Percentiles rank a stretch among this genome's conserved stretches.
Conservation (phyloP, 805 yeast species). For the Cyberlindnera samutprakarnensis region DNA sequence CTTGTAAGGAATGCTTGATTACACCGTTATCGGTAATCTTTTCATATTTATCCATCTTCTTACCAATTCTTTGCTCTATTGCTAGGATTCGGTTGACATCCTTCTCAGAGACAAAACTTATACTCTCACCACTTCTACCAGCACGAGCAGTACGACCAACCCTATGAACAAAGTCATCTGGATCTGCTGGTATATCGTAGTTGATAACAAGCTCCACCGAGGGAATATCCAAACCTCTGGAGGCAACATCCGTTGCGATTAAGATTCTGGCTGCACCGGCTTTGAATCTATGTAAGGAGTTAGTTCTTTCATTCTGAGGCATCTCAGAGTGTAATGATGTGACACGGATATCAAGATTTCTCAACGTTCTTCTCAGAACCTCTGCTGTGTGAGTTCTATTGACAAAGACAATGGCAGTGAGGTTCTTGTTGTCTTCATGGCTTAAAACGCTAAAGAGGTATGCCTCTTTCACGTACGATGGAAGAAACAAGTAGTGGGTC, state of each 20-base stretch:
- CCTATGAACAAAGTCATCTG: constrained; percentile 93
- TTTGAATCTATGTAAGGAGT: constrained; percentile 84
- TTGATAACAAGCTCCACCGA: constrained; percentile 84
- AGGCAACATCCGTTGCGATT: constrained; percentile 95
- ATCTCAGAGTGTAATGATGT: constrained; percentile 91
- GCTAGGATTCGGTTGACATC: constrained; percentile 77
- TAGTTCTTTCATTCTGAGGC: constrained; percentile 89
- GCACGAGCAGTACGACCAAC: constrained; percentile 99
- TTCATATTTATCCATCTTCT: constrained; percentile 71
- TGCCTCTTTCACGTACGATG: constrained; percentile 86
- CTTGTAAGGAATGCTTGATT: constrained; percentile 61
- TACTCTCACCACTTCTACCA: constrained; percentile 78
- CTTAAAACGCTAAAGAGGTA: constrained; percentile 65
- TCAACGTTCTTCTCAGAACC: constrained; percentile 67
- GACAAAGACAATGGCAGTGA: constrained; percentile 81
- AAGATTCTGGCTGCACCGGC: constrained; percentile 92
- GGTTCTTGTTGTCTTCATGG: constrained; percentile 51
- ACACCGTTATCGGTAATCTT: constrained; percentile 69
- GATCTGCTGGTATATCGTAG: constrained; percentile 90
- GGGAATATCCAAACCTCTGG: constrained; percentile 96
- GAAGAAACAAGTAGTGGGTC: constrained; percentile 66
- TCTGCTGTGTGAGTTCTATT: constrained; percentile 91
- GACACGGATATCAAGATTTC: constrained; percentile 67
- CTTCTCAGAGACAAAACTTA: constrained; percentile 77
- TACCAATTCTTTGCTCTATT: constrained; percentile 77